These are phyloP conservation scores for Boletus tomentosulus DNA, from an alignment of 768 basidiomycete species.

Conservation along the genomic window DNA sequence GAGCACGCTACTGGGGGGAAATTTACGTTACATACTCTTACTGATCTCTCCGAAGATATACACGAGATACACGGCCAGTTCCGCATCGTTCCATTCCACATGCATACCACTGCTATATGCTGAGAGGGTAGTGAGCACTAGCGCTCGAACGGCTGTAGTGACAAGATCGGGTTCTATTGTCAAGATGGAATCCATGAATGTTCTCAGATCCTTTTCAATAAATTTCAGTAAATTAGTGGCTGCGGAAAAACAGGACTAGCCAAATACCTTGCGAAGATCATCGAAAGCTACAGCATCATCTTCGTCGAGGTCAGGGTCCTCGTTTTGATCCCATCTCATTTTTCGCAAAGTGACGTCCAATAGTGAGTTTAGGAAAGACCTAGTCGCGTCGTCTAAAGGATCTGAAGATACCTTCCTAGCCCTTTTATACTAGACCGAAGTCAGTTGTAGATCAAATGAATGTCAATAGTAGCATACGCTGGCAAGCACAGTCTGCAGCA, in stretches of 20 bases:
- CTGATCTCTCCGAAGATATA: conserved; percentile 92
- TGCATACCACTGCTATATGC: conserved; percentile 55
- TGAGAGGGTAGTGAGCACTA: conserved; percentile 72
- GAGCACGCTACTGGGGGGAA: neutral
- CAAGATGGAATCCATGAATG: conserved; percentile 82
- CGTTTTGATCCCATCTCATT: conserved; percentile 86
- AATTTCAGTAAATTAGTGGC: conserved; percentile 14
- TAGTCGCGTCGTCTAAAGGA: conserved; percentile 60
- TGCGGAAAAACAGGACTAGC: conserved; percentile 4
- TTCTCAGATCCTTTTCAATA: conserved; percentile 68
- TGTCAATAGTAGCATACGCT: conserved; percentile 45
- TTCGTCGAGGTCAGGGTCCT: conserved; percentile 81
- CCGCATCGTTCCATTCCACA: conserved; percentile 89
- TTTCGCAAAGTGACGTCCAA: conserved; percentile 79
- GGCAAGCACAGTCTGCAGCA: conserved; percentile 70
- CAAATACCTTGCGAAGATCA: conserved; percentile 71
- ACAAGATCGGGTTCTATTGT: conserved; percentile 85
- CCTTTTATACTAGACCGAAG: conserved; percentile 71
- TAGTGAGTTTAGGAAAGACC: conserved; percentile 73
- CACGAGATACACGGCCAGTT: conserved; percentile 89
- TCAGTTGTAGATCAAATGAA: conserved; percentile 2
- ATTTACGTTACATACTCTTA: conserved; percentile 56
- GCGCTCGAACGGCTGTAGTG: conserved; percentile 65
- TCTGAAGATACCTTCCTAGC: conserved; percentile 54
- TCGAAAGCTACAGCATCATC: conserved; percentile 84